Percentiles rank a stretch among this genome's conserved stretches.
Conservation (phyloP, 2,329 filamentous ascomycete species). For the Monosporascus sp. region DNA sequence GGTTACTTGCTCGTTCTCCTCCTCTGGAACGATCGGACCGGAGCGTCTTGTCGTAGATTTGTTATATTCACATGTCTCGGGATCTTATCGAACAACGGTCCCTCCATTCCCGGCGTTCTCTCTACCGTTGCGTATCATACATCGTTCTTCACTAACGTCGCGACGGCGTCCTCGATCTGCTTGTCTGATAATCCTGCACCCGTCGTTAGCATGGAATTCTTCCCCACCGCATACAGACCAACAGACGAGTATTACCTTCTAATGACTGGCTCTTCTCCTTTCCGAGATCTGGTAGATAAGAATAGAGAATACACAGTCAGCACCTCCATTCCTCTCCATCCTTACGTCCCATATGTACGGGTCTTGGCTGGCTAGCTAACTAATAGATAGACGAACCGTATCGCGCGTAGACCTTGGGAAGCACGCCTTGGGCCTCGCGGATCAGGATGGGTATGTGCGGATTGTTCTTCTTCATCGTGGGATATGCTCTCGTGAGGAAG, state of each 20-base stretch:
- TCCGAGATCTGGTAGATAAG: slow-evolving; percentile 42
- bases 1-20: too few species aligned
- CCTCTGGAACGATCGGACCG: too few species aligned
- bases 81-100: too few species aligned
- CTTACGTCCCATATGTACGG: too few species aligned
- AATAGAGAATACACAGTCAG: slow-evolving; percentile 14
- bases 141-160: slow-evolving; percentile 46
- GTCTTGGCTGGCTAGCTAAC: not conserved
- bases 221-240: too few species aligned
- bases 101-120: too few species aligned
- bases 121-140: slow-evolving; percentile 4
- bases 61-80: too few species aligned
- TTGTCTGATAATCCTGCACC: slow-evolving; percentile 49
- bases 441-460: slow-evolving; percentile 90
- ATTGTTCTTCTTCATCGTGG: slow-evolving; percentile 99
- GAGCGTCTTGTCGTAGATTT: too few species aligned
- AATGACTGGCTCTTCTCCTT: slow-evolving; percentile 53
- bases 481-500: slow-evolving; percentile 87
- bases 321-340: not conserved
- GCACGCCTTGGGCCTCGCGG: slow-evolving; percentile 79
- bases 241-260: slow-evolving; percentile 33
- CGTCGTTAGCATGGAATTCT: not conserved
- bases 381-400: slow-evolving; percentile 60
- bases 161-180: slow-evolving; percentile 55
- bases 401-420: slow-evolving; percentile 84